Evolutionary conservation across 2,329 filamentous ascomycete genomes (phyloP).

Genomic region (Arthrobotrys pseudoclavata): DNA sequence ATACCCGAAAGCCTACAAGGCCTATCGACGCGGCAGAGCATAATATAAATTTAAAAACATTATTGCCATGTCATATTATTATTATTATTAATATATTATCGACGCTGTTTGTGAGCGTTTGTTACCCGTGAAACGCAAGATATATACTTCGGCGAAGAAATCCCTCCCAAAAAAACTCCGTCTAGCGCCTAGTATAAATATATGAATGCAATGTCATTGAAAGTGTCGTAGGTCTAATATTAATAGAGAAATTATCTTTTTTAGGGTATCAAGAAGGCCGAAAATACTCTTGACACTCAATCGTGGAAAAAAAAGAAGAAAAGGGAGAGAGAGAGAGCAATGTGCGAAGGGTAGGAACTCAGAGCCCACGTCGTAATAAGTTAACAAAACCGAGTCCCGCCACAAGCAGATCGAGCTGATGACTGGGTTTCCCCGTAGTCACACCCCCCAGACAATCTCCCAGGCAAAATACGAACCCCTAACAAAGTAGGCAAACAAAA

Average conservation of each 20-base stretch:
- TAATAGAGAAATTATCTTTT: not conserved
- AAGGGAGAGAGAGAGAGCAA: not conserved
- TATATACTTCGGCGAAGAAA: too few relatives aligned
- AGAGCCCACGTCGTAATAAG: not conserved
- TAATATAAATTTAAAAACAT: not conserved
- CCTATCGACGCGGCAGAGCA: not conserved
- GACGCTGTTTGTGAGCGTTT: too few relatives aligned
- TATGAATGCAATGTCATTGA: not conserved
- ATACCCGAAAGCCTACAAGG: not conserved
- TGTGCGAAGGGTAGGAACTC: not conserved
- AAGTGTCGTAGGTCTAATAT: not conserved
- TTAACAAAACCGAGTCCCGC: not conserved
- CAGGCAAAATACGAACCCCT: not conserved
- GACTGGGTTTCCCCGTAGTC: not conserved
- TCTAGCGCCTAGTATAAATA: not conserved
- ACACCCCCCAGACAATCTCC: not conserved
- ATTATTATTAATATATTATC: too few relatives aligned
- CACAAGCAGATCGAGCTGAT: not conserved
- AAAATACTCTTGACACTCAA: not conserved
- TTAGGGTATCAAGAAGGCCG: not conserved
- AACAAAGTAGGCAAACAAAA: not conserved
- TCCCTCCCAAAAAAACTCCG: not conserved
- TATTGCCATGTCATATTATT: not conserved
- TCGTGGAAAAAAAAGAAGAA: not conserved
- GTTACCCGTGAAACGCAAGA: too few relatives aligned